Conservation (phyloP, 129 eudicot species). For the Helichrysum umbraculigerum region DNA sequence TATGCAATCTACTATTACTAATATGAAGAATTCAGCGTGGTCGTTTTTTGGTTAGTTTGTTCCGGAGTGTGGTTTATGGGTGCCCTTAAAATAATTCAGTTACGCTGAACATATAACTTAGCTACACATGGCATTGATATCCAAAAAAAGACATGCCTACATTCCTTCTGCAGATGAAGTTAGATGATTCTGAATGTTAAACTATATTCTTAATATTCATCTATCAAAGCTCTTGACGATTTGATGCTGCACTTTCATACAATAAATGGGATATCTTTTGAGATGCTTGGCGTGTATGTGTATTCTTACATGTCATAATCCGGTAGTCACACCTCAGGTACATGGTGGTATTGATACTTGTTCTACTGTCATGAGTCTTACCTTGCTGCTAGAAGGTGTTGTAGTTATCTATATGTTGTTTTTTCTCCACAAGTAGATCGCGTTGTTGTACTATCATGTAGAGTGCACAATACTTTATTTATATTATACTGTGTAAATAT, state of each 20-base stretch:
- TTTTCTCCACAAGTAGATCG: conserved; percentile 22
- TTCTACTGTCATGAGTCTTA: conserved; percentile 27
- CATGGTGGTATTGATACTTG: conserved; percentile 36
- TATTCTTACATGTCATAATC: conserved; percentile 26
- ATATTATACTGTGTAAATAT: conserved; percentile 2
- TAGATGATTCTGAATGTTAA: conserved; percentile 30
- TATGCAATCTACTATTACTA: neutral
- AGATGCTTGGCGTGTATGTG: conserved; percentile 34
- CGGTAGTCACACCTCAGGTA: conserved; percentile 29
- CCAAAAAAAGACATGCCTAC: conserved; percentile 18
- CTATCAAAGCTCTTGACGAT: conserved; percentile 45
- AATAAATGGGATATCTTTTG: conserved; percentile 34
- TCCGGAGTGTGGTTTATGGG: conserved; percentile 25
- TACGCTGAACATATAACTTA: conserved; percentile 16
- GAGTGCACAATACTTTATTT: conserved; percentile 3
- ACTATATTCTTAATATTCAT: conserved; percentile 41
- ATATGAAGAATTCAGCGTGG: conserved; percentile 23
- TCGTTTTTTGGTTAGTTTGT: conserved; percentile 18
- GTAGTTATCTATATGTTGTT: conserved; percentile 8
- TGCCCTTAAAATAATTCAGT: conserved; percentile 27
- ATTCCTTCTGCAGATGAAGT: neutral
- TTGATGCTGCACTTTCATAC: conserved; percentile 36
- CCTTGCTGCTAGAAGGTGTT: conserved; percentile 29
- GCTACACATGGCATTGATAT: conserved; percentile 22
- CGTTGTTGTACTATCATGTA: conserved; percentile 19